These are phyloP conservation scores for Phytophthora citricola DNA, from an alignment of 352 stramenopile genomes.

Conservation along the genomic window DNA sequence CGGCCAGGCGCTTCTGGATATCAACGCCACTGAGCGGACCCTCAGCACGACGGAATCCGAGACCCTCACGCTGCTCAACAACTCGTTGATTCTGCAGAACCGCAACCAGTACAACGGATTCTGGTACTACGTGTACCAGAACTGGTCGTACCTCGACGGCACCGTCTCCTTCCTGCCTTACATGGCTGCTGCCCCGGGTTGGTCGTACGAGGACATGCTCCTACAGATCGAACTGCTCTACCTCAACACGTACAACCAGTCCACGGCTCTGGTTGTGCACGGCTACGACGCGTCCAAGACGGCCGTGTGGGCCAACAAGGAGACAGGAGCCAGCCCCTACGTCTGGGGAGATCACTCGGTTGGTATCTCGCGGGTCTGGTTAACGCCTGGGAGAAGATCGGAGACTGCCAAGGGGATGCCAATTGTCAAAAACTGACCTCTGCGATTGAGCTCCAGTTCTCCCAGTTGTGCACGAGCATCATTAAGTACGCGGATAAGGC, in stretches of 20 bases:
- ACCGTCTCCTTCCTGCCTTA: constrained; percentile 38
- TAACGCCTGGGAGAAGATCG: constrained; percentile 32
- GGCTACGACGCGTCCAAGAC: constrained; percentile 37
- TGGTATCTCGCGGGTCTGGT: constrained; percentile 39
- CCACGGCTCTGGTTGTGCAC: constrained; percentile 25
- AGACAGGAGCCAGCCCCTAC: constrained; percentile 28
- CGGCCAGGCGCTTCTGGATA: constrained; percentile 29
- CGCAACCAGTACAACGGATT: constrained; percentile 38
- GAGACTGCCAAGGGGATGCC: constrained; percentile 12
- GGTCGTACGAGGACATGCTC: constrained; percentile 37
- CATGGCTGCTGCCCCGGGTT: constrained; percentile 32
- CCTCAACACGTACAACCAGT: constrained; percentile 28
- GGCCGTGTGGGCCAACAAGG: constrained; percentile 34
- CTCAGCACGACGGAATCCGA: constrained; percentile 23
- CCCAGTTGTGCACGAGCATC: constrained; percentile 28
- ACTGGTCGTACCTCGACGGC: constrained; percentile 42
- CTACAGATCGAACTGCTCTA: constrained; percentile 39
- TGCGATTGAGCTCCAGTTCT: constrained; percentile 23
- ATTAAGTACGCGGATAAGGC: constrained; percentile 22
- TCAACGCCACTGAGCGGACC: constrained; percentile 22
- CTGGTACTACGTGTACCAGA: constrained; percentile 41
- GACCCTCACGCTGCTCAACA: constrained; percentile 24
- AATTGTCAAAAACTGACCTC: constrained; percentile 14
- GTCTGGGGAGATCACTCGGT: constrained; percentile 34
- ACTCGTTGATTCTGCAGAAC: constrained; percentile 27